Percentiles rank a stretch among this genome's conserved stretches.
Evolutionary conservation across 2,329 filamentous ascomycete species (phyloP).

Genomic region (Cytospora paraplurivora): DNA sequence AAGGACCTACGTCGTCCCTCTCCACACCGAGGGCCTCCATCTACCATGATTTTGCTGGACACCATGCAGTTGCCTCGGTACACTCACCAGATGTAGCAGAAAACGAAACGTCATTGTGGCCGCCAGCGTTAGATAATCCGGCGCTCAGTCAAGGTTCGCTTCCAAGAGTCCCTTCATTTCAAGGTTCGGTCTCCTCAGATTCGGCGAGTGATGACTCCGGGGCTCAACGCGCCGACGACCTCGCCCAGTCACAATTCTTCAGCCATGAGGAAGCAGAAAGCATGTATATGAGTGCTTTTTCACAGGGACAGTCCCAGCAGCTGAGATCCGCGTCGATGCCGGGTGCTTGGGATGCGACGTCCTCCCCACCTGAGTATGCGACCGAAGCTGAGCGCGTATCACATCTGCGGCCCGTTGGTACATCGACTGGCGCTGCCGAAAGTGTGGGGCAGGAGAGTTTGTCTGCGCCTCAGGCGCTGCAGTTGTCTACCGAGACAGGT

Average conservation of each 20-base stretch:
- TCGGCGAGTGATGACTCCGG: conserved; percentile 37
- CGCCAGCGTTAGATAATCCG: neutral
- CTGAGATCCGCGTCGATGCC: conserved; percentile 46
- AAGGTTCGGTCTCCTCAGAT: conserved; percentile 32
- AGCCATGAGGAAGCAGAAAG: conserved; percentile 81
- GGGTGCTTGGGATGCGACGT: conserved; percentile 53
- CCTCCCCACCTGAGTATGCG: conserved; percentile 28
- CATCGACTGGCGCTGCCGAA: neutral
- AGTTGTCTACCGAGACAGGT: neutral
- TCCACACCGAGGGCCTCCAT: conserved; percentile 59
- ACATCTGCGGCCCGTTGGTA: neutral
- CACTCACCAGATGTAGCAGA: conserved; percentile 30
- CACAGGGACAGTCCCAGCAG: conserved; percentile 44
- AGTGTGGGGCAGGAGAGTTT: neutral
- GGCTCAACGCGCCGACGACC: conserved; percentile 47
- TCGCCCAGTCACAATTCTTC: conserved; percentile 69
- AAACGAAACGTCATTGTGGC: conserved; percentile 38
- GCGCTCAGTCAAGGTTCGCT: neutral
- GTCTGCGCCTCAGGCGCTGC: neutral
- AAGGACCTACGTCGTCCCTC: conserved; percentile 38
- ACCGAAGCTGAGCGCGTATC: conserved; percentile 24
- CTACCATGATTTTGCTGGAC: conserved; percentile 41
- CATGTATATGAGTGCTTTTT: conserved; percentile 81
- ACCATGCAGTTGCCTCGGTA: neutral
- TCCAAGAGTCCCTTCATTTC: neutral